Conservation (phyloP, 2,329 filamentous ascomycete species). For the Pyrenophora graminea region DNA sequence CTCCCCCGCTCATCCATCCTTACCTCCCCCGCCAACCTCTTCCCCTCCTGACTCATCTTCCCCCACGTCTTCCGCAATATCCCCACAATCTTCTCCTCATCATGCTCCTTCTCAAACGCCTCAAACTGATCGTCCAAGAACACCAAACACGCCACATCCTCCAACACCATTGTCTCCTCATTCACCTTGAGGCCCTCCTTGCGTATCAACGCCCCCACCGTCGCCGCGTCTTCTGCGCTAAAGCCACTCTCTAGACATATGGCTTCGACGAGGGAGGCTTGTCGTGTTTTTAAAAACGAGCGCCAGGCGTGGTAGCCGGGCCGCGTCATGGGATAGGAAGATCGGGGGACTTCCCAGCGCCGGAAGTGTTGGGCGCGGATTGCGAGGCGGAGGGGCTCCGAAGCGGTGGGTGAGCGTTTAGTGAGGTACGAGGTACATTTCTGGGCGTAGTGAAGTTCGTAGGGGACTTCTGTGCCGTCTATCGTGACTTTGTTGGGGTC, state of each 20-base stretch:
- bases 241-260: constrained; percentile 61
- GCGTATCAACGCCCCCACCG: constrained; percentile 72
- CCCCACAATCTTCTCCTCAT: constrained; percentile 75
- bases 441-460: constrained; percentile 80
- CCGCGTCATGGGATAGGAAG: constrained; percentile 73
- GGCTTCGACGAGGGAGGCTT: constrained; percentile 63
- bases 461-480: constrained; percentile 59
- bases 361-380: constrained; percentile 84
- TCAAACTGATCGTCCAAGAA: constrained; percentile 89
- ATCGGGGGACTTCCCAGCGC: constrained; percentile 80
- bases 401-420: constrained; percentile 63
- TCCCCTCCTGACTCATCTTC: constrained; percentile 47
- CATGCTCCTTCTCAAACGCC: constrained; percentile 71
- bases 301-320: constrained; percentile 82
- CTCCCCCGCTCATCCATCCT: constrained; percentile 34
- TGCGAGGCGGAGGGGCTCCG: constrained; percentile 71
- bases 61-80: constrained; percentile 49
- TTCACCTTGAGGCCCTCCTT: constrained; percentile 73
- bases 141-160: constrained; percentile 85
- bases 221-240: constrained; percentile 58
- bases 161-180: constrained; percentile 73
- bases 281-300: constrained; percentile 71
- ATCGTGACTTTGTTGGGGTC: constrained; percentile 64
- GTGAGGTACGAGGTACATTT: constrained; percentile 78
- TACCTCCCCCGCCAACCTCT: constrained; percentile 42